Conservation (phyloP, 805 yeast species). For the Yarrowia bubula region DNA sequence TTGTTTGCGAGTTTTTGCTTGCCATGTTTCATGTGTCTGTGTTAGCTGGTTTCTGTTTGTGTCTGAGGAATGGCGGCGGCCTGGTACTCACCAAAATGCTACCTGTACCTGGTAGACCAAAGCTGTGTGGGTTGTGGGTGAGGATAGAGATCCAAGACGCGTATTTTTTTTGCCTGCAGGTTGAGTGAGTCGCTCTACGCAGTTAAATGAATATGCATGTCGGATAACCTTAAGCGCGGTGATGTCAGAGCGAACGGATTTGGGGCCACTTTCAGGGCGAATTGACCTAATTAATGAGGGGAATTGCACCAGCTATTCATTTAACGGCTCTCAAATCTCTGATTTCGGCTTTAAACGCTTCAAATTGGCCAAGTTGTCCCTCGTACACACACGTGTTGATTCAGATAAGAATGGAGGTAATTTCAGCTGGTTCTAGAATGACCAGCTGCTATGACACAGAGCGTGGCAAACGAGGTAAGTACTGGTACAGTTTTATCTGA, state of each 20-base stretch:
- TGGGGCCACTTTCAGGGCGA: neutral
- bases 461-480: too few species aligned
- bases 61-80: neutral
- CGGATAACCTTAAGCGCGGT: slow-evolving; percentile 11
- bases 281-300: too few species aligned
- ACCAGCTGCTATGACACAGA: neutral
- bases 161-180: neutral
- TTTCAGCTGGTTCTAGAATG: neutral
- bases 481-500: too few species aligned
- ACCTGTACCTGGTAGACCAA: slow-evolving; percentile 11
- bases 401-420: neutral
- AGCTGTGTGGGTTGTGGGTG: slow-evolving; percentile 5
- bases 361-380: too few species aligned
- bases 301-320: too few species aligned
- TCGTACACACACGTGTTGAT: too few species aligned
- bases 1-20: slow-evolving; percentile 19
- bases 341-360: too few species aligned
- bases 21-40: slow-evolving; percentile 23
- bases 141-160: neutral
- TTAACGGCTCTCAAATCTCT: too few species aligned
- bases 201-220: slow-evolving; percentile 14
- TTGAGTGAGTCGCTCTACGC: neutral
- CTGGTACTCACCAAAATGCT: neutral
- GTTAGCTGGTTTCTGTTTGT: neutral
- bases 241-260: neutral